Evolutionary conservation across 2,329 filamentous ascomycete genomes (phyloP).

Genomic region (Pseudogymnoascus sp.): DNA sequence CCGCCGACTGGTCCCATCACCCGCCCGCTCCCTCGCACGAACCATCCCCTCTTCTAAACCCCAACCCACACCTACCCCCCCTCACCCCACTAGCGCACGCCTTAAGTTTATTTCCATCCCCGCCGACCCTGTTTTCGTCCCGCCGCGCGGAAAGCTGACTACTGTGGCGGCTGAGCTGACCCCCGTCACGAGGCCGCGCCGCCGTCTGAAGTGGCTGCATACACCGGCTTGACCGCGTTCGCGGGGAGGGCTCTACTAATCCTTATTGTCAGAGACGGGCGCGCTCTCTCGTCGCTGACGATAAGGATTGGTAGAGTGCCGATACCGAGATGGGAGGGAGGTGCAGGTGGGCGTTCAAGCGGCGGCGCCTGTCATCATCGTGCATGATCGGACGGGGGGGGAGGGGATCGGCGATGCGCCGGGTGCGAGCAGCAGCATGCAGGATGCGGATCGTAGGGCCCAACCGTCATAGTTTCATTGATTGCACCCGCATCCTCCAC

Average conservation of each 20-base stretch:
- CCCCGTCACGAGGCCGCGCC: neutral
- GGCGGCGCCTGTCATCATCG: neutral
- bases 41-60: neutral
- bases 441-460: neutral
- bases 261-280: too few species aligned
- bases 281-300: neutral
- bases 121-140: neutral
- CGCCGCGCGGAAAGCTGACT: neutral
- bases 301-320: neutral
- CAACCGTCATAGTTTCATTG: neutral
- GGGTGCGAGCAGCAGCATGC: neutral
- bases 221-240: neutral
- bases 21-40: neutral
- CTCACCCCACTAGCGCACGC: neutral
- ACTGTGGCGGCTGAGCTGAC: neutral
- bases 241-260: neutral
- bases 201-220: neutral
- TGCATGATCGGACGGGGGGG: neutral
- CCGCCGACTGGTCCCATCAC: neutral
- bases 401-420: neutral
- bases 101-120: neutral
- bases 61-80: neutral
- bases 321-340: neutral
- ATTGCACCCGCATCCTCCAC: neutral
- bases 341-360: neutral